phyloP scores from a whole-genome alignment of 2,329 filamentous ascomycete genomes.

The Curvularia lunata region DNA sequence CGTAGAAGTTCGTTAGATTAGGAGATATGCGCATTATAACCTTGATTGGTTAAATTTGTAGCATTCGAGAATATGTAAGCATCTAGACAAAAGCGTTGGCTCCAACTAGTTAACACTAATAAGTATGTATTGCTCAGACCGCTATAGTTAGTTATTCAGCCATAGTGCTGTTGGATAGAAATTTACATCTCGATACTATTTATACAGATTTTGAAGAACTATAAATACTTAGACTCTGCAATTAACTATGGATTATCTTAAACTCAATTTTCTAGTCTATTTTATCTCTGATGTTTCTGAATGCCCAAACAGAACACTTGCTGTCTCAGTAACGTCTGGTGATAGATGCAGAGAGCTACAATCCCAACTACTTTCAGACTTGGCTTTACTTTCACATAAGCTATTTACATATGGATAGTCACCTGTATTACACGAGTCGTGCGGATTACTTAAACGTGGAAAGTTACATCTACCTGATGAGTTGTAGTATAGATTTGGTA shows the following conservation, averaged over 20 bases:
- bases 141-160: no score
- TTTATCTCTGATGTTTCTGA: neutral
- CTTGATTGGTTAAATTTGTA: no score
- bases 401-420: neutral
- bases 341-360: constrained; percentile 17
- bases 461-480: neutral
- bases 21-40: neutral
- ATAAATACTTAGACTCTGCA: no score
- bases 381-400: neutral
- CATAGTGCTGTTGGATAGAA: no score
- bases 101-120: no score
- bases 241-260: no score
- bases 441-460: neutral
- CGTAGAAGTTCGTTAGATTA: neutral
- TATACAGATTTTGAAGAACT: no score
- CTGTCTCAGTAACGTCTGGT: constrained; percentile 10
- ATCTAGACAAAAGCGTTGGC: no score
- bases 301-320: neutral
- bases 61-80: no score
- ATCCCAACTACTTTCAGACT: constrained; percentile 10
- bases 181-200: no score
- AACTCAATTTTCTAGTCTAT: no score
- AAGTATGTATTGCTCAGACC: no score
- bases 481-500: neutral
- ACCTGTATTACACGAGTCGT: neutral